These are phyloP conservation scores for Heliocybe sulcata DNA, from an alignment of 1,284 basidiomycete genomes.

Conservation along the genomic window DNA sequence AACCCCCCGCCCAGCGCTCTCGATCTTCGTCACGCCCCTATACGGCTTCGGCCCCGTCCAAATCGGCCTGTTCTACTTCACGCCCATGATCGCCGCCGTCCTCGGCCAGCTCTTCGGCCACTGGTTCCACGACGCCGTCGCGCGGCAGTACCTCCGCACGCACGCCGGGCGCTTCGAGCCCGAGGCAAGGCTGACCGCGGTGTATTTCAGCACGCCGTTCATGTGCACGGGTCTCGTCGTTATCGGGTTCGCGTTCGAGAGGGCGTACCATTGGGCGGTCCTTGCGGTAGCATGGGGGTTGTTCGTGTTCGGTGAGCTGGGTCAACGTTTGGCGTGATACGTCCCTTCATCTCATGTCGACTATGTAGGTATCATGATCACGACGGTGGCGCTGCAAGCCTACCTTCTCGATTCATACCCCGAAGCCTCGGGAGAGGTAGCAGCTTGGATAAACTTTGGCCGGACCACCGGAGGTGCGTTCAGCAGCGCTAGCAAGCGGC, in stretches of 20 bases:
- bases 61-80: conserved; percentile 1
- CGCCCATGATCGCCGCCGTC: not conserved
- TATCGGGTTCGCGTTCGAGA: not conserved
- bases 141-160: not conserved
- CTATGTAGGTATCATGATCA: not conserved
- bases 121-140: not conserved
- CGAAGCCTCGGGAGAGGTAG: conserved; percentile 1
- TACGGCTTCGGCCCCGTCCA: conserved; percentile 1
- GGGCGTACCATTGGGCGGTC: not conserved
- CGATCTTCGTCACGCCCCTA: not conserved
- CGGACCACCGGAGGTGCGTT: conserved; percentile 1
- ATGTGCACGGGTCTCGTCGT: conserved; percentile 1
- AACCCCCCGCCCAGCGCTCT: not conserved
- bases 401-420: conserved; percentile 1
- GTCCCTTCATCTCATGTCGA: not conserved
- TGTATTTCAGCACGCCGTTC: conserved; percentile 1
- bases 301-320: not conserved
- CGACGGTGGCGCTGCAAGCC: not conserved
- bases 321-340: not conserved
- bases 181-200: not conserved
- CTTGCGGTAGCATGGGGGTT: not conserved
- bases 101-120: conserved; percentile 1
- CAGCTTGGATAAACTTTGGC: conserved; percentile 1
- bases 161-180: not conserved
- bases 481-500: not conserved